Evolutionary conservation across 139 green algal species (phyloP), one percentile per base, ranked within the genome.

Genomic region (Spirogloea muscicola): DNA sequence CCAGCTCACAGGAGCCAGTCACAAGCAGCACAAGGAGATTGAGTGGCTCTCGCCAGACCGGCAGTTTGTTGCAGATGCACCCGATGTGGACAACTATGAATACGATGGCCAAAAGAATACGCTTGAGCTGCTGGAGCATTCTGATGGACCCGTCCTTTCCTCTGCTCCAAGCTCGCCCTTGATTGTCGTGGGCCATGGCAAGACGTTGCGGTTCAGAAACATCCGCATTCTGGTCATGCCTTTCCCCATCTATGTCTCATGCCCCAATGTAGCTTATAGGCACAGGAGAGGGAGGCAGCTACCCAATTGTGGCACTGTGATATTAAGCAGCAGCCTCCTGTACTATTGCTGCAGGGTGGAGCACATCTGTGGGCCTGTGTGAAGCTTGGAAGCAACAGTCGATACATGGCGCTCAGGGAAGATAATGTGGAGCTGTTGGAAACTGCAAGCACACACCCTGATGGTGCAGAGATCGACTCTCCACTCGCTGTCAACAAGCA

Each of bases 51-150:
- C 83, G 25, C 91, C 92, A 3, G 81, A 91, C 29, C 82, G 83
- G 13, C 84, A 94, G 1, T 72, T 97, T 42, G 77, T 96, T 59
- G 93, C 91, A 39, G 93, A 97, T 63, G 55, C 64, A 0, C 86
- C 86, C 1, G 80, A 69, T 10, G 33, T 77, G 27, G 52, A 63
- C 0, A 33, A 81, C 9, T 90, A 85, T 55, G 73, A 89, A 37
- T 95, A 93, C 67, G 87, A 97, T 6, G 63, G 66, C 66, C 29
- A 44, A 6, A 46, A 46, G 21, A n/a, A 37, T 31, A 25, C 44
- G 16, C 70, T 78, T 36, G 69, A 86, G 42, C 58, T 83, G 0
- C 68, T 95, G 49, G 73, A 91, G 36, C 79, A 95, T 69, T 87
- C 88, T 10, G 59, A 60, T 2, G 79, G 73, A 43, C 71, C 90